Percentiles rank a stretch among this genome's conserved stretches.
phyloP scores from a whole-genome alignment of 306 rosid species.

The Rosa lucieae region DNA sequence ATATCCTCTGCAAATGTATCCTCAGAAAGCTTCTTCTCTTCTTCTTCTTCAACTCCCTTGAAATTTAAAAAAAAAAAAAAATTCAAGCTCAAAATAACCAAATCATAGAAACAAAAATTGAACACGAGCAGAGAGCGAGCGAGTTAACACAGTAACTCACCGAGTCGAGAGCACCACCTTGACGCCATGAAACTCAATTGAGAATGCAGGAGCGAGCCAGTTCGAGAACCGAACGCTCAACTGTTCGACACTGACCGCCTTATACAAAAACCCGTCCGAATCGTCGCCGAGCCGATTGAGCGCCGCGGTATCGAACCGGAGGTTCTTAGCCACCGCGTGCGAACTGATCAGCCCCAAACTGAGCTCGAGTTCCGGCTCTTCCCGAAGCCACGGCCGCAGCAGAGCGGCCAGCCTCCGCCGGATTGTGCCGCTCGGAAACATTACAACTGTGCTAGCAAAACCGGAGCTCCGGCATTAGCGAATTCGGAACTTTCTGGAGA shows the following conservation, averaged over 20 bases:
- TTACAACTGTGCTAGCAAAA: constrained; percentile 13
- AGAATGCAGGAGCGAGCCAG: constrained; percentile 70
- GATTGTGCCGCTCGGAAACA: constrained; percentile 49
- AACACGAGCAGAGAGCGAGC: not conserved
- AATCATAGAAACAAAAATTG: constrained; percentile 9
- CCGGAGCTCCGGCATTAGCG: not conserved
- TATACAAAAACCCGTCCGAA: constrained; percentile 41
- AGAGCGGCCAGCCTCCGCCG: constrained; percentile 62
- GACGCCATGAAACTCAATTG: constrained; percentile 60
- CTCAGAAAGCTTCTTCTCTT: not conserved
- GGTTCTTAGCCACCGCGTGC: constrained; percentile 42
- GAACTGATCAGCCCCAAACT: constrained; percentile 63
- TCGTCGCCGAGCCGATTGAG: constrained; percentile 59
- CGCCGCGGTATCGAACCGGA: constrained; percentile 51
- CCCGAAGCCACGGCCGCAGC: constrained; percentile 74
- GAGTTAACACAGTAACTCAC: constrained; percentile 37
- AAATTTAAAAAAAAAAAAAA: not conserved
- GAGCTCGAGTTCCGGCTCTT: constrained; percentile 58
- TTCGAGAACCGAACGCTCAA: constrained; percentile 54
- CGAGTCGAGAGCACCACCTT: constrained; percentile 39
- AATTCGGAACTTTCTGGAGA: constrained; percentile 6
- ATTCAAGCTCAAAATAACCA: constrained; percentile 9
- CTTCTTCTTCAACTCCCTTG: constrained; percentile 42
- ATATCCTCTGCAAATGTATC: constrained; percentile 44
- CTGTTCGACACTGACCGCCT: constrained; percentile 55